Percentiles rank a stretch among this genome's conserved stretches.
Conservation (phyloP, 2,329 filamentous ascomycete species). For the Arthrocladium fulminans region DNA sequence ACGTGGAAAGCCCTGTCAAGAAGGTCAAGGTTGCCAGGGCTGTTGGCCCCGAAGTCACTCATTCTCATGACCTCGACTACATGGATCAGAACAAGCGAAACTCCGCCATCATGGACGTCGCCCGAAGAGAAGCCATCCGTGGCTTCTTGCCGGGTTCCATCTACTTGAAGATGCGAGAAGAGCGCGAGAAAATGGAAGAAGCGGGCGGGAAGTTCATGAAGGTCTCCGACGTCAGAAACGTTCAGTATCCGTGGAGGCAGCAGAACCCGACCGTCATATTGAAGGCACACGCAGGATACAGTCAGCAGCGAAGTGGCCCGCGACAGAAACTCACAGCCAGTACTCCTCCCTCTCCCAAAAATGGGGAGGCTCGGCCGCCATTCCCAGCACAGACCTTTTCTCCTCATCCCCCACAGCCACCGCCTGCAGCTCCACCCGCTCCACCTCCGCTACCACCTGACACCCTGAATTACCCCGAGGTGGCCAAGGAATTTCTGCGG, state of each 20-base stretch:
- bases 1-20: constrained; percentile 35
- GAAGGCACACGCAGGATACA: constrained; percentile 36
- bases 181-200: constrained; percentile 35
- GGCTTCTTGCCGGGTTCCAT: constrained; percentile 42
- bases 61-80: constrained; percentile 40
- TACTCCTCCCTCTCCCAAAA: constrained; percentile 1
- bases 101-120: constrained; percentile 40
- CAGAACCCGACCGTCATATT: constrained; percentile 36
- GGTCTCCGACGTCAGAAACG: constrained; percentile 40
- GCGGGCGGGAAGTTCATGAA: constrained; percentile 39
- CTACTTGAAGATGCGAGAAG: constrained; percentile 40
- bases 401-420: constrained; percentile 2
- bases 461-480: constrained; percentile 37
- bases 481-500: constrained; percentile 39
- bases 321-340: not conserved
- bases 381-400: constrained; percentile 7
- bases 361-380: constrained; percentile 3
- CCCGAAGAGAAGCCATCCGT: constrained; percentile 36
- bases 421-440: constrained; percentile 2
- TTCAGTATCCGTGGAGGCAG: constrained; percentile 41
- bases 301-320: constrained; percentile 11
- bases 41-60: constrained; percentile 31
- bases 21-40: constrained; percentile 37
- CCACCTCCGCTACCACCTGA: constrained; percentile 24
- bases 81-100: constrained; percentile 42